A percentile compares a stretch with the other conserved stretches of the same genome.
Evolutionary conservation across 140 eudicot genomes (phyloP).

Genomic region (Eryngium alpinum): DNA sequence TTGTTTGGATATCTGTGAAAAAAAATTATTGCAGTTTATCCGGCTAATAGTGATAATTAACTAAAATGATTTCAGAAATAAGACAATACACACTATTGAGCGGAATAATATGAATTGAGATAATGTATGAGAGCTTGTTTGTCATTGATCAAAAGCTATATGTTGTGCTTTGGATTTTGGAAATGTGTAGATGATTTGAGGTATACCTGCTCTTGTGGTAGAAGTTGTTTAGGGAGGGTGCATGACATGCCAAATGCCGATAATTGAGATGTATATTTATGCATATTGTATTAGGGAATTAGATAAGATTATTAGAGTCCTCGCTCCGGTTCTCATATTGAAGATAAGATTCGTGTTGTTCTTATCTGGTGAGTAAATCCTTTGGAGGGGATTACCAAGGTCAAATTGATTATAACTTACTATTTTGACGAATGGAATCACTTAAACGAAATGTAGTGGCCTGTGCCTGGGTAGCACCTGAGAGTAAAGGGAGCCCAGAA

Average conservation of each 20-base stretch:
- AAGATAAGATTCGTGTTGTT: background rate
- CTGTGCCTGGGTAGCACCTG: too few relatives aligned
- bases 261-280: too few relatives aligned
- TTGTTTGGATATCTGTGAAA: too few relatives aligned
- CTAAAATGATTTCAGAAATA: too few relatives aligned
- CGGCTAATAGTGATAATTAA: too few relatives aligned
- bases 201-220: too few relatives aligned
- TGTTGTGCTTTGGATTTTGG: background rate
- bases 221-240: too few relatives aligned
- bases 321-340: background rate
- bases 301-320: background rate
- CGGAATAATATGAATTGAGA: background rate
- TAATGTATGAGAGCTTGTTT: background rate
- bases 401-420: background rate
- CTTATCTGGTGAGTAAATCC: background rate
- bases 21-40: too few relatives aligned
- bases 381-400: background rate
- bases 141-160: background rate
- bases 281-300: background rate
- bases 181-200: too few relatives aligned
- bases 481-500: too few relatives aligned
- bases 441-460: background rate
- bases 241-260: too few relatives aligned
- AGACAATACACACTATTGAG: too few relatives aligned
- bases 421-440: background rate